Evolutionary conservation across 768 basidiomycete genomes (phyloP), one percentile per base, ranked within the genome.

Genomic region (Podaxis sp.): DNA sequence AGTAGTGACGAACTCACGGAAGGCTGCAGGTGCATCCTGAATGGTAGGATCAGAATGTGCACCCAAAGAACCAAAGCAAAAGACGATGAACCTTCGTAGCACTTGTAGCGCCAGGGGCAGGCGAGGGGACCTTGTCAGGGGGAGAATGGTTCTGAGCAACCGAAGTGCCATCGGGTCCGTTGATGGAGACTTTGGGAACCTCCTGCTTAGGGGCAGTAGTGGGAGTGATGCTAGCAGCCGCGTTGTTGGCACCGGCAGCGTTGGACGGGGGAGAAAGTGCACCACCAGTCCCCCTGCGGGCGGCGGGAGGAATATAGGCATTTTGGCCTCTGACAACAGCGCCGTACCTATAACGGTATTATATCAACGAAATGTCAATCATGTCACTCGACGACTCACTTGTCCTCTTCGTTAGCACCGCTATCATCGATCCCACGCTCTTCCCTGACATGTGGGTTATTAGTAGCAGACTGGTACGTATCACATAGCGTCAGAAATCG

Each of bases 271-370:
- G 70, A 38, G 70, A 59, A 21, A 70, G 56, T 13, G 69, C 67
- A 61, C 70, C 64, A 61, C 74, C 63, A 46, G 69, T 56, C 32
- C 65, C 62, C 71, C 82, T 85, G 60, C 95, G 84, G 38, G 95
- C 94, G 62, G 89, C 93, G 1, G 96, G 96, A 50, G 97, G 97
- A 40, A 98, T 85, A 71, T 99, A 99, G 25, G 95, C 96, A 68
- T 90, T 90, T 16, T 88, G 80, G 35, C 87, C 82, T 59, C 97
- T 90, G 53, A 91, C 88, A 32, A 98, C 97, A 27, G 94, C 95
- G 59, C 91, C 91, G 70, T 93, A 98, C 73, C 95, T 97, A 69
- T 44, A 60, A 61, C 10, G 18, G 57, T 52, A 44, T 13, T 59
- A 47, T 61, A 50, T 71, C 62, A 71, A 71, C 55, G 73, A 62